phyloP scores from a whole-genome alignment of 2,329 filamentous ascomycete species.

The Chaetoscypha palmicola region DNA sequence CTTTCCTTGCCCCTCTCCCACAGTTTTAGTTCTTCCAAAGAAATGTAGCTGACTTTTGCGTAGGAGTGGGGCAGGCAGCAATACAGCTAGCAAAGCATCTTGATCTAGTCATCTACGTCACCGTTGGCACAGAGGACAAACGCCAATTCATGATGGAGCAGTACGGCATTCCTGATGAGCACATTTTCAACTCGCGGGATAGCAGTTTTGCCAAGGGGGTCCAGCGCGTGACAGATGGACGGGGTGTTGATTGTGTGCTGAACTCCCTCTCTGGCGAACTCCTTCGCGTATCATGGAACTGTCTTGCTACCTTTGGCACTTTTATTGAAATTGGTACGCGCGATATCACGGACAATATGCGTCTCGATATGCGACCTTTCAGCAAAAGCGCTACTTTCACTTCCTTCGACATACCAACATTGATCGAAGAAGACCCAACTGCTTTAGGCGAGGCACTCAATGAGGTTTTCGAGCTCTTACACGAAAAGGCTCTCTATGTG shows the following conservation, averaged over 20 bases:
- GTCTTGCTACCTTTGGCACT: conserved; percentile 31
- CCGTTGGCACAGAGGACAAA: conserved; percentile 14
- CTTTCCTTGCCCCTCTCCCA: no score
- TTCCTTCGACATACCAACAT: neutral
- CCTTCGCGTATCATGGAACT: conserved; percentile 26
- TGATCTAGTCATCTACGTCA: conserved; percentile 26
- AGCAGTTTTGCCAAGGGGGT: conserved; percentile 22
- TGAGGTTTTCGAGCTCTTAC: neutral
- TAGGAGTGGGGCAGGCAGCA: conserved; percentile 30
- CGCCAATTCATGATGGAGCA: conserved; percentile 12
- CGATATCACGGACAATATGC: conserved; percentile 16
- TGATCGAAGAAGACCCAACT: conserved; percentile 24
- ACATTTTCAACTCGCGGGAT: conserved; percentile 2
- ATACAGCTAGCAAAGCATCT: conserved; percentile 25
- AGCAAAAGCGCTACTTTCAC: neutral
- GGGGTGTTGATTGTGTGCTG: conserved; percentile 9
- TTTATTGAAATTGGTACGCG: conserved; percentile 35
- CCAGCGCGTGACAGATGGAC: conserved; percentile 13
- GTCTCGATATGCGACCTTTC: neutral
- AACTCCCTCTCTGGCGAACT: conserved; percentile 23
- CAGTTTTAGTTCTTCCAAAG: no score
- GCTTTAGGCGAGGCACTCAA: conserved; percentile 2
- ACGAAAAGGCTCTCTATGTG: neutral
- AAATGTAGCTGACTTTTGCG: no score
- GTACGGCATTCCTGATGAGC: conserved; percentile 7